Conservation (phyloP, 1,284 basidiomycete genomes). For the Trichosporon asahii region DNA sequence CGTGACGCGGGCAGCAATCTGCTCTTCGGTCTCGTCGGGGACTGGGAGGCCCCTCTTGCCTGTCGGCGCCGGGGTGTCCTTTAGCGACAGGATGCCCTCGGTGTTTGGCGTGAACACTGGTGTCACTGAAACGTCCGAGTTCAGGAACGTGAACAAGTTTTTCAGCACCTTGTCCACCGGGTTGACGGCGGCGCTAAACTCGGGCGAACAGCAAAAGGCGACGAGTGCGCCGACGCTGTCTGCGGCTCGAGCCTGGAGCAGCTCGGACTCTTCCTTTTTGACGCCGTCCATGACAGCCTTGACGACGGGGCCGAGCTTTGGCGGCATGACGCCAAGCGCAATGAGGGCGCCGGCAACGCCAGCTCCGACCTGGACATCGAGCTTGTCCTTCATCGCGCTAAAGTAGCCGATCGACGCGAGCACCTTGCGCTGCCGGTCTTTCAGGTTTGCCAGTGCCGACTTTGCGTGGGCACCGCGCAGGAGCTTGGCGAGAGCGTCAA, state of each 20-base stretch:
- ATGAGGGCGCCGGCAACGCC: conserved; percentile 89
- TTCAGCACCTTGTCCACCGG: conserved; percentile 92
- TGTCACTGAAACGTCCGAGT: conserved; percentile 83
- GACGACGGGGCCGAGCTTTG: conserved; percentile 94
- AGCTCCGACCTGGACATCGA: conserved; percentile 84
- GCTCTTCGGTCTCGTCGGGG: conserved; percentile 46
- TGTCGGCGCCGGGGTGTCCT: conserved; percentile 52
- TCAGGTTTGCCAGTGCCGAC: conserved; percentile 68
- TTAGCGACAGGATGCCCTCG: conserved; percentile 76
- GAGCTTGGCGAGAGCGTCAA: conserved; percentile 59
- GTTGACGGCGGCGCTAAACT: conserved; percentile 56
- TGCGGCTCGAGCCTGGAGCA: conserved; percentile 88
- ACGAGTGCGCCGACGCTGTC: conserved; percentile 82
- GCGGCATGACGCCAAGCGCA: conserved; percentile 73
- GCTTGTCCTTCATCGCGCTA: conserved; percentile 74
- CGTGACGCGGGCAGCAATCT: conserved; percentile 58
- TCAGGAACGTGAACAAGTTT: conserved; percentile 95
- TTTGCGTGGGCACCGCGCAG: conserved; percentile 70
- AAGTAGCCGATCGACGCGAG: conserved; percentile 77
- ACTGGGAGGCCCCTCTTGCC: conserved; percentile 47
- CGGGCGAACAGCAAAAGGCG: conserved; percentile 72
- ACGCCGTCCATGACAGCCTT: conserved; percentile 97
- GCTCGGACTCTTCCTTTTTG: conserved; percentile 89
- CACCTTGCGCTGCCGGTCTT: conserved; percentile 72
- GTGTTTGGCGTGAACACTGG: conserved; percentile 73